Percentiles rank a stretch among this genome's conserved stretches.
These are phyloP conservation scores for Talaromyces sp. DNA, from an alignment of 2,329 filamentous ascomycete species.

Conservation along the genomic window DNA sequence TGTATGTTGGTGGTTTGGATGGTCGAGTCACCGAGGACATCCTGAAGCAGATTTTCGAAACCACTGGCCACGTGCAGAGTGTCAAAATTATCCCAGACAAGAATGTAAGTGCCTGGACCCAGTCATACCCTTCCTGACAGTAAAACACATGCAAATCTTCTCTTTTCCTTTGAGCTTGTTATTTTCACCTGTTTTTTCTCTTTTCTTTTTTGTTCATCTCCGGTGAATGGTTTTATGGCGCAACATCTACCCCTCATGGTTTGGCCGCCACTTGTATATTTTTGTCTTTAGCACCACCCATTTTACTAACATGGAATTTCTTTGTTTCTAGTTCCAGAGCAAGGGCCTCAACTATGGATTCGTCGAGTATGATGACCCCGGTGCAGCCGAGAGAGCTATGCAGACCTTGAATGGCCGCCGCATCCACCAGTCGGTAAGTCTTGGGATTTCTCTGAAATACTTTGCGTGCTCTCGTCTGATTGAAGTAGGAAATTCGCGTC, in stretches of 20 bases:
- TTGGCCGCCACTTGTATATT: neutral
- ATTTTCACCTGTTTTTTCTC: neutral
- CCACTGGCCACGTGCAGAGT: constrained; percentile 93
- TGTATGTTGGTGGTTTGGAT: constrained; percentile 94
- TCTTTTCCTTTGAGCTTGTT: neutral
- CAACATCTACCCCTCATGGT: neutral
- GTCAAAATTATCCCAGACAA: constrained; percentile 99
- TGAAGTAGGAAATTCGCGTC: constrained; percentile 82
- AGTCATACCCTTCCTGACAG: neutral
- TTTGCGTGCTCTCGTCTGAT: neutral
- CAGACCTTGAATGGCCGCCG: constrained; percentile 90
- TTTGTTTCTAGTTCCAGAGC: constrained; percentile 52
- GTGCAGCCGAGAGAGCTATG: constrained; percentile 95
- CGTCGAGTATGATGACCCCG: constrained; percentile 96
- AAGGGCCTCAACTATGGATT: constrained; percentile 99
- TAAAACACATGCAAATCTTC: neutral
- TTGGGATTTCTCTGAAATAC: neutral
- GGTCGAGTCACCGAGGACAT: constrained; percentile 95
- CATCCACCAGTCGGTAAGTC: constrained; percentile 85
- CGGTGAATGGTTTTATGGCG: neutral
- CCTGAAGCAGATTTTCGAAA: constrained; percentile 96
- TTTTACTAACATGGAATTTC: neutral
- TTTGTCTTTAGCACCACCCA: neutral
- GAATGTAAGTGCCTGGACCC: constrained; percentile 64
- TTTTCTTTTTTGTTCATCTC: neutral